These are phyloP conservation scores for Leptographium lundbergii DNA, from an alignment of 2,329 filamentous ascomycete genomes.

Conservation along the genomic window DNA sequence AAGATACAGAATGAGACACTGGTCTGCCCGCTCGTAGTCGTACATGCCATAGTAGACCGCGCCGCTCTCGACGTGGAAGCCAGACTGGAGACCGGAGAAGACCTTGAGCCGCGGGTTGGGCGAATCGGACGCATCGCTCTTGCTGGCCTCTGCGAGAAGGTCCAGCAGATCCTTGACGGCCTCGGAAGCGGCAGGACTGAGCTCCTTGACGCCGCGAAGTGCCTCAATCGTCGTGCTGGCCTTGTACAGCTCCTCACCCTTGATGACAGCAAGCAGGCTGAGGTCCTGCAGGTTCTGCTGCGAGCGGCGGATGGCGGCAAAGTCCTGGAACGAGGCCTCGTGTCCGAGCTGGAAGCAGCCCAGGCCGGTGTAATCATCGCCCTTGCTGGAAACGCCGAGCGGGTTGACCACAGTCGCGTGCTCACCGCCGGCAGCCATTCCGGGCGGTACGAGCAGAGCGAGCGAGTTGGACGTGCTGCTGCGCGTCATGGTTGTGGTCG, in stretches of 20 bases:
- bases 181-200: not conserved
- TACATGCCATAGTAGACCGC: constrained; percentile 13
- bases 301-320: constrained; percentile 12
- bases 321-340: constrained; percentile 13
- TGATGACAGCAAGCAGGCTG: constrained; percentile 7
- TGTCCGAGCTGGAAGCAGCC: constrained; percentile 19
- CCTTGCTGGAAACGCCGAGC: constrained; percentile 11
- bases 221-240: constrained; percentile 12
- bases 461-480: not conserved
- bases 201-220: constrained; percentile 6
- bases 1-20: constrained; percentile 23
- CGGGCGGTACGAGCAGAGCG: not conserved
- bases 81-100: constrained; percentile 14
- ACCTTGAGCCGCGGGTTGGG: constrained; percentile 9
- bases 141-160: not conserved
- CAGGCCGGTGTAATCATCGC: constrained; percentile 13
- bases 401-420: constrained; percentile 3
- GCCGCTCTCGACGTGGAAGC: constrained; percentile 12
- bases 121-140: not conserved
- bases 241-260: constrained; percentile 9
- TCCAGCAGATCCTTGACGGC: constrained; percentile 3
- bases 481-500: not conserved
- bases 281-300: constrained; percentile 15
- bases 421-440: not conserved
- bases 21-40: constrained; percentile 10